Conservation (phyloP, 2,329 filamentous ascomycete species). For the Microdochium nivale region DNA sequence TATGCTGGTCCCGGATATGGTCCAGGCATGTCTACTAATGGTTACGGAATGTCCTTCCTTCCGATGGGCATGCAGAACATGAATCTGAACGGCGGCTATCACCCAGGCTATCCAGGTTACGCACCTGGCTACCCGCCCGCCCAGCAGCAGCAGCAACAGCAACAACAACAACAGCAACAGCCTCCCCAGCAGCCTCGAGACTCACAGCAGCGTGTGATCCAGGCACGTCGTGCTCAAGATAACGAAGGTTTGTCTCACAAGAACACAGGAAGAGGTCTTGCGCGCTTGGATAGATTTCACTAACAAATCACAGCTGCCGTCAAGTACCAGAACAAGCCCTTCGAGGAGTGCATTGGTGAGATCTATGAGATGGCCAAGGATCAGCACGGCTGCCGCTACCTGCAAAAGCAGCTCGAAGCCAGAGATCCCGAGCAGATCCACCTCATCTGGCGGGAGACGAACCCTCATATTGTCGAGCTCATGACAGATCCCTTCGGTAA, state of each 20-base stretch:
- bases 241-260: slow-evolving; percentile 41
- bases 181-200: slow-evolving; percentile 50
- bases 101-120: slow-evolving; percentile 51
- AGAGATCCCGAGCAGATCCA: slow-evolving; percentile 74
- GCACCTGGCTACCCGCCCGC: slow-evolving; percentile 38
- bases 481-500: slow-evolving; percentile 99
- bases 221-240: slow-evolving; percentile 66
- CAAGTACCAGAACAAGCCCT: slow-evolving; percentile 57
- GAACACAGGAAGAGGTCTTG: not conserved
- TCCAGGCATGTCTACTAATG: slow-evolving; percentile 5
- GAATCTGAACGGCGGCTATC: slow-evolving; percentile 46
- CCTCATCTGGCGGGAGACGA: slow-evolving; percentile 91
- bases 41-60: slow-evolving; percentile 49
- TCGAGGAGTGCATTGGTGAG: slow-evolving; percentile 73
- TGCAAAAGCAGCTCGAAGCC: slow-evolving; percentile 96
- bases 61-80: slow-evolving; percentile 62
- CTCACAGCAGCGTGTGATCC: slow-evolving; percentile 66
- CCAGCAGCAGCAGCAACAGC: not conserved
- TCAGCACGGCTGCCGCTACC: slow-evolving; percentile 91
- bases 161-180: not conserved
- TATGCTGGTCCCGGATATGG: slow-evolving; percentile 14
- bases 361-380: slow-evolving; percentile 94
- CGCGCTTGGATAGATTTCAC: not conserved
- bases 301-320: slow-evolving; percentile 2
- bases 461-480: slow-evolving; percentile 87